phyloP scores from a whole-genome alignment of 352 stramenopile genomes.

The Globisporangium nunn region DNA sequence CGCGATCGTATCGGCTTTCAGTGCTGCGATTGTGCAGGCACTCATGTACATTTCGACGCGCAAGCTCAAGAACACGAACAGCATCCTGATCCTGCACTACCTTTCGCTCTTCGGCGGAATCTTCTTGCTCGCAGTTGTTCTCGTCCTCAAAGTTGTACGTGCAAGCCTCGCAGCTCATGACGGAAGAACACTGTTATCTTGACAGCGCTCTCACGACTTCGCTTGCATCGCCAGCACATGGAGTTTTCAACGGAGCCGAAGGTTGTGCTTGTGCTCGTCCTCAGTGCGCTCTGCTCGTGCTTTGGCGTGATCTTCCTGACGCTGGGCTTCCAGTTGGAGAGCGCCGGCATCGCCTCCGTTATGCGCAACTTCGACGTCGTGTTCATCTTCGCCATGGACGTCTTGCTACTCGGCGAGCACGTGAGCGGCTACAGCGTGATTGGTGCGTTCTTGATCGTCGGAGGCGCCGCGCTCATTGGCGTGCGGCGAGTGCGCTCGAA shows the following conservation, averaged over 20 bases:
- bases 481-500: slow-evolving; percentile 25
- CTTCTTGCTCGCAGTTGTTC: slow-evolving; percentile 20
- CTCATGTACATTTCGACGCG: slow-evolving; percentile 48
- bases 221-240: slow-evolving; percentile 7
- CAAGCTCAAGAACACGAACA: slow-evolving; percentile 35
- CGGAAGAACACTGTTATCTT: no score
- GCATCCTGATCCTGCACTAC: slow-evolving; percentile 32
- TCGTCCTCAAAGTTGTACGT: slow-evolving; percentile 28
- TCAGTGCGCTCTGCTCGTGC: slow-evolving; percentile 36
- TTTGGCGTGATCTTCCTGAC: slow-evolving; percentile 51
- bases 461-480: slow-evolving; percentile 41
- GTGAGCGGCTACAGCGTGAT: slow-evolving; percentile 56
- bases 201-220: not conserved
- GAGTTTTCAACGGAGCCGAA: slow-evolving; percentile 12
- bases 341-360: slow-evolving; percentile 51
- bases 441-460: slow-evolving; percentile 44
- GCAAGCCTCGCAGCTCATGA: no score
- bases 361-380: slow-evolving; percentile 71
- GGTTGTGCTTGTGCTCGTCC: slow-evolving; percentile 36
- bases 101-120: slow-evolving; percentile 27
- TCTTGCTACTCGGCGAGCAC: slow-evolving; percentile 34
- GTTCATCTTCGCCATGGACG: slow-evolving; percentile 55
- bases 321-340: slow-evolving; percentile 48
- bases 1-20: slow-evolving; percentile 32
- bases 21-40: slow-evolving; percentile 38